Evolutionary conservation across 768 basidiomycete genomes (phyloP), one percentile per base, ranked within the genome.

Genomic region (Agaricus subrufescens): DNA sequence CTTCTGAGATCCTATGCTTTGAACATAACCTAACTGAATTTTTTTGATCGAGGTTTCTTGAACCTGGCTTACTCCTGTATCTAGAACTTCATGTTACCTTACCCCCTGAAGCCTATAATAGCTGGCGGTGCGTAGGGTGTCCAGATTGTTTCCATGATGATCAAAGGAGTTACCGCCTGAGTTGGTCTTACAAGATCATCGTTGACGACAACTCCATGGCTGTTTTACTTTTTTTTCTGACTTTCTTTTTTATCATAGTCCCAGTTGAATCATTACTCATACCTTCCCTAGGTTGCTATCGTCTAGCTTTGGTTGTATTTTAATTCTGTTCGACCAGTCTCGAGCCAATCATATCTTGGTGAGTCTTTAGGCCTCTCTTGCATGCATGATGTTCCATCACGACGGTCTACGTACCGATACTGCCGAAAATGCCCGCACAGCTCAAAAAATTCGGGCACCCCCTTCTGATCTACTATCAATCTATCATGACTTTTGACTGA

Each of bases 381-480:
- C 46, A 31, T 67, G 19, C 54, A 84, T 86, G 86, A 89, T 89
- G 87, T 69, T 81, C 73, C 77, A 84, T 85, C 87, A 91, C 89
- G 89, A 91, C 89, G 89, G 89, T 91, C 89, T 91, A 89, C 89
- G 89, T 91, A 91, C 65, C 56, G 69, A 68, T 62, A 56, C 71
- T 90, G 87, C 85, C 89, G 89, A 91, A 91, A 88, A 67, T 82
- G 89, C 89, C 89, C 89, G 89, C 85, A 89, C 84, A 91, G 89
- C 89, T 91, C 89, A 91, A 78, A 65, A 65, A 19, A 45, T 70
- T 83, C 87, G 89, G 89, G 87, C 88, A 87, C 75, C 83, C 87
- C 84, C 73, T 60, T 79, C 87, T 89, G 87, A 89, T 74, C 62
- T 56, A 49, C 52, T 19, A 19, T 58, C 26, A 19, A 38, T 50